Base-by-base conservation (phyloP, 345 rosid species). In the Trapa bicornis region DNA sequence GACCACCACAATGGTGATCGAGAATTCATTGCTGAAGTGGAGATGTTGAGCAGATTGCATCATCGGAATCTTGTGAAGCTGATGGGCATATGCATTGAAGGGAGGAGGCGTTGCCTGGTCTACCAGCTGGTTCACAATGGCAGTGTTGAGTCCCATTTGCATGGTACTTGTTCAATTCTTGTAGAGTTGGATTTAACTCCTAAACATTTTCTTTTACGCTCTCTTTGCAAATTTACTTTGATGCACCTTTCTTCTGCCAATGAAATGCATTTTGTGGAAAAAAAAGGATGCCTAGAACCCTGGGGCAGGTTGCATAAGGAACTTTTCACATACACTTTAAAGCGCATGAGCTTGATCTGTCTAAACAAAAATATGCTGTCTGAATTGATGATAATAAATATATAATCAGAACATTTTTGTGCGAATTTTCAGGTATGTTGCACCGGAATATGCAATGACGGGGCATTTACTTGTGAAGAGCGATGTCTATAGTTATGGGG, bases 361-460 rank as follows among this genome's bases (percentile, higher is more conserved):
- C 48, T 11, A 45, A 7, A 45, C 11, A 2, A 45, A 45, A 45
- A 11, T 11, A 45, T 11, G 8, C 48, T 2, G 13, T 7, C 12
- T 0, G 48, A 45, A 41, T 2, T 41, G 48, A 45, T 45, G 48
- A 45, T 45, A 13, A 45, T 11, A 45, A 45, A 45, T 45, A 1
- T 45, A 7, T 2, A 7, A 45, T 45, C 48, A 11, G 48, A 45
- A 45, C 48, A 45, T 45, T 45, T 45, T 45, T 13, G 12, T 14
- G 2, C 42, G 38, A 60, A 6, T 47, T 62, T 77, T 82, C 82
- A 94, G 99, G 82, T 95, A 95, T 65, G 99, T 95, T 72, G 99
- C 99, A 56, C 99, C 99, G 1, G 99, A 95, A 72, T 95, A 95
- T 73, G 99, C 99, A 68, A 95, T 95, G 99, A 95, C 99, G 29